Percentiles rank a stretch among this genome's conserved stretches.
Evolutionary conservation across 345 rosid genomes (phyloP).

Genomic region (Trapa incisa): DNA sequence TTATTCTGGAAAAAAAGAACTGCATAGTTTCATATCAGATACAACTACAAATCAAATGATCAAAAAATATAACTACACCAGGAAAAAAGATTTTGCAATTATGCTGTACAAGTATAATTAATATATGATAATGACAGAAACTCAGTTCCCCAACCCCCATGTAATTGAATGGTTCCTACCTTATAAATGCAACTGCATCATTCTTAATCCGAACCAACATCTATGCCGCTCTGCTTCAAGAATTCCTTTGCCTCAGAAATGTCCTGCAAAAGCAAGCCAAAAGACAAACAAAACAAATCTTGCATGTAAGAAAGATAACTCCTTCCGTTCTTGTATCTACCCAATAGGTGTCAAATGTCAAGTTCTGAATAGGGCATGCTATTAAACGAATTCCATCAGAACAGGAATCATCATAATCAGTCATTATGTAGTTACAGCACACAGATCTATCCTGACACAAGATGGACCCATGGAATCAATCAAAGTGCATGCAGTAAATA

Average conservation of each 20-base stretch:
- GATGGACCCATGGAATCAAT: not conserved
- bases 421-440: not conserved
- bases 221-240: conserved; percentile 52
- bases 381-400: too few relatives aligned
- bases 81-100: not conserved
- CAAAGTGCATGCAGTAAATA: not conserved
- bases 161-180: not conserved
- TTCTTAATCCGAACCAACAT: conserved; percentile 33
- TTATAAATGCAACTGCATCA: not conserved
- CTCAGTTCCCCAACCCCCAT: not conserved
- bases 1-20: too few relatives aligned
- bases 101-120: not conserved
- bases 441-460: too few relatives aligned
- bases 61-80: not conserved
- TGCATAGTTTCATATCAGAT: not conserved
- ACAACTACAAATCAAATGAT: not conserved
- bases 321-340: not conserved
- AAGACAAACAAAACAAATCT: not conserved
- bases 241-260: conserved; percentile 62
- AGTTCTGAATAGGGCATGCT: not conserved
- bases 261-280: conserved; percentile 32
- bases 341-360: not conserved
- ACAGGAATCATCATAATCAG: not conserved
- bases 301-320: not conserved
- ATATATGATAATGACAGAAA: not conserved